Evolutionary conservation across 345 rosid genomes (phyloP).

Genomic region (Balakata baccata): DNA sequence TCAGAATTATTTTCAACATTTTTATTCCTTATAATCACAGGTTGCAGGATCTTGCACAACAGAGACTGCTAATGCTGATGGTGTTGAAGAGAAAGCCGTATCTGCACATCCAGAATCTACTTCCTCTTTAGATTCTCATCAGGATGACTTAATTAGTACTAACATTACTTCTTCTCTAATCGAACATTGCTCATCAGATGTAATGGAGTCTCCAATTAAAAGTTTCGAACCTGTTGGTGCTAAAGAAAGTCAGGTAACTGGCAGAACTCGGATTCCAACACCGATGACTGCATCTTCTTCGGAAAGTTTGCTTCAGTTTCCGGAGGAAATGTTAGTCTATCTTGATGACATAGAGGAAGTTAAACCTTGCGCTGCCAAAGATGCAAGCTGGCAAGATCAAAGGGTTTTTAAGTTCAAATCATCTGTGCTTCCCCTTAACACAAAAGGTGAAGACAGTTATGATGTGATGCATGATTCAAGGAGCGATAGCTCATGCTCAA

Average conservation of each 20-base stretch:
- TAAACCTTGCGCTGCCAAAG: constrained; percentile 22
- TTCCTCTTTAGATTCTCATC: not conserved
- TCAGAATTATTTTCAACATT: not conserved
- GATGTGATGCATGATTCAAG: constrained; percentile 17
- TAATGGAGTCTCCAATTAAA: constrained; percentile 8
- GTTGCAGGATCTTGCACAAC: constrained; percentile 3
- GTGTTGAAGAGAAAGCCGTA: too few species aligned
- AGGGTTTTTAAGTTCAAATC: constrained; percentile 58
- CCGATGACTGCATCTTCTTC: constrained; percentile 32
- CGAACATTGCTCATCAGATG: constrained; percentile 34
- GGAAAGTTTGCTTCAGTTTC: constrained; percentile 38
- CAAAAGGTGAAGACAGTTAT: not conserved
- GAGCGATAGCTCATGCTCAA: constrained; percentile 25
- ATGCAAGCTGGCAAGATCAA: constrained; percentile 43
- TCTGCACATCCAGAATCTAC: too few species aligned
- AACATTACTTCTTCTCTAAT: constrained; percentile 25
- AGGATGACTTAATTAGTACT: constrained; percentile 20
- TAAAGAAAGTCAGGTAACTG: constrained; percentile 14
- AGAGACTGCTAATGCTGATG: not conserved
- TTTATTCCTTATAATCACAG: constrained; percentile 18
- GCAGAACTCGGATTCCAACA: not conserved
- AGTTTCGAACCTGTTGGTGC: constrained; percentile 1
- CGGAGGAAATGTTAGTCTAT: constrained; percentile 37
- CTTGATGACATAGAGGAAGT: constrained; percentile 59
- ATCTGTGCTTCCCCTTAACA: not conserved